Percentiles rank a stretch among this genome's conserved stretches.
These are phyloP conservation scores for Phalaenopsis hybrid DNA, from an alignment of 116 monocot species.

Conservation along the genomic window DNA sequence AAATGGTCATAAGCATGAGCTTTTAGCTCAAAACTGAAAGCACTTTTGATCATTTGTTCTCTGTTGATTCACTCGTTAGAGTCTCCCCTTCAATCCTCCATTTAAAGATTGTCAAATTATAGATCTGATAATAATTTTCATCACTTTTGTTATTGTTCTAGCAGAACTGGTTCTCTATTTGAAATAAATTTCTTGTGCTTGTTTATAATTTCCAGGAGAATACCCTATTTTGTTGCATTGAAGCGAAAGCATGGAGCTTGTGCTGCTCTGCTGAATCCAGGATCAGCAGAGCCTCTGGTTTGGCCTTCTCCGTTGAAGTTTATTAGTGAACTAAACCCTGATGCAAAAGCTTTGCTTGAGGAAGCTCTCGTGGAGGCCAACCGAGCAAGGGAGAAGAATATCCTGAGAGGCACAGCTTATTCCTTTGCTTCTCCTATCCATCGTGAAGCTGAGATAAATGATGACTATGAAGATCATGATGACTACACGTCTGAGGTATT, in stretches of 20 bases:
- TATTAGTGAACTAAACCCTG: constrained; percentile 65
- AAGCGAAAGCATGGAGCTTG: constrained; percentile 59
- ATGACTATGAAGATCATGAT: constrained; percentile 25
- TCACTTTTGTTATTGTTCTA: not conserved
- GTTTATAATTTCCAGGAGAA: constrained; percentile 36
- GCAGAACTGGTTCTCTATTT: not conserved
- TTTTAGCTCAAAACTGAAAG: no score
- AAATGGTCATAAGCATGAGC: no score
- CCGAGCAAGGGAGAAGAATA: constrained; percentile 64
- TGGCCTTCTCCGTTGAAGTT: constrained; percentile 91
- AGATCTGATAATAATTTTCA: not conserved
- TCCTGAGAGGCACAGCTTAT: constrained; percentile 47
- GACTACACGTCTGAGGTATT: constrained; percentile 61
- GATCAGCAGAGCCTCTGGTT: constrained; percentile 71
- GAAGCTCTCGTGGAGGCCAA: constrained; percentile 75
- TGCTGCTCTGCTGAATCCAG: constrained; percentile 75
- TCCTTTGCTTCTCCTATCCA: constrained; percentile 39
- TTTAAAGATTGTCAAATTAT: no score
- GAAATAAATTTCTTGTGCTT: not conserved
- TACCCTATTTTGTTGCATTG: constrained; percentile 59
- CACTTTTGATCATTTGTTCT: no score
- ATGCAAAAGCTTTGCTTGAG: constrained; percentile 69
- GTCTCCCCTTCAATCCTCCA: no score
- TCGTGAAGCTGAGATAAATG: constrained; percentile 25
- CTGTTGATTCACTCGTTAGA: no score